Percentiles rank a stretch among this genome's conserved stretches.
phyloP scores from a whole-genome alignment of 495 filamentous ascomycete species.

The Neurospora tetraspora region DNA sequence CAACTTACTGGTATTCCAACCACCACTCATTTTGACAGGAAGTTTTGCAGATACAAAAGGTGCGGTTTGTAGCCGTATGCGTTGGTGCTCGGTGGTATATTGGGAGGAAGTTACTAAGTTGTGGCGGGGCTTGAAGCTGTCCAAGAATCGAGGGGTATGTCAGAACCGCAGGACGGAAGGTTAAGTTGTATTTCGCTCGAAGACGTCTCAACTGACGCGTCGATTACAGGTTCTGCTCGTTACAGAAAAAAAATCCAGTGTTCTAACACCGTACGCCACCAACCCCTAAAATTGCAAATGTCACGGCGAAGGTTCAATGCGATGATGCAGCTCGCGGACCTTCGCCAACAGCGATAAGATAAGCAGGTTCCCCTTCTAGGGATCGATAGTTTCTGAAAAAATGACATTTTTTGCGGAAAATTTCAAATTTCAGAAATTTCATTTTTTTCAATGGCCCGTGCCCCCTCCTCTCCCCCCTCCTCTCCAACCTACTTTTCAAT shows the following conservation, averaged over 20 bases:
- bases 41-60: neutral
- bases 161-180: neutral
- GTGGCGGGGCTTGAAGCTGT: neutral
- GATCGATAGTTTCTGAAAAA: too few species aligned
- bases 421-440: too few species aligned
- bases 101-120: neutral
- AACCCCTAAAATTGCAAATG: neutral
- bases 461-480: too few species aligned
- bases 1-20: conserved; percentile 47
- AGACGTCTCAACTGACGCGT: neutral
- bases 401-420: too few species aligned
- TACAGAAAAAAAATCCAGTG: neutral
- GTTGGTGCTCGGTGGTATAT: neutral
- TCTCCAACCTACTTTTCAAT: too few species aligned
- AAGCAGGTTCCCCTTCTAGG: neutral
- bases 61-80: neutral
- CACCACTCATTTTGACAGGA: conserved; percentile 40
- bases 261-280: neutral
- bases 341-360: neutral
- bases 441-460: too few species aligned
- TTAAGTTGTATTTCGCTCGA: neutral
- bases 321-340: neutral
- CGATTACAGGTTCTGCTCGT: neutral
- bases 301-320: neutral
- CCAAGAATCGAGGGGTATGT: neutral